Percentiles rank a stretch among this genome's conserved stretches.
phyloP scores from a whole-genome alignment of 768 basidiomycete genomes.

The Pulveroboletus ravenelii region DNA sequence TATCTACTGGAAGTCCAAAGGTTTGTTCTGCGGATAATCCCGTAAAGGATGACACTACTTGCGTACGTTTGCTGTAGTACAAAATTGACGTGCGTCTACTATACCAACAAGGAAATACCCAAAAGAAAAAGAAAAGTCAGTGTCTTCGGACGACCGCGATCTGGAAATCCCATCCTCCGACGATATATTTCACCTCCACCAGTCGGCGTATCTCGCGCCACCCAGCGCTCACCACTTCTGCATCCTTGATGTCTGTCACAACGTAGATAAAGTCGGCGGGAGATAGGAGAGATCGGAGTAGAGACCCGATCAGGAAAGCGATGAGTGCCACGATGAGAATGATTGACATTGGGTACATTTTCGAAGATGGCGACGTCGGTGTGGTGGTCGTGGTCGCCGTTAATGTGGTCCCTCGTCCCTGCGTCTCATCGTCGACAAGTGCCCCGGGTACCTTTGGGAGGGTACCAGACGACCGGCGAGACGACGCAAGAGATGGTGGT shows the following conservation, averaged over 20 bases:
- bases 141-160: constrained; percentile 78
- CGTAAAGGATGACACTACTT: background rate
- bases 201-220: constrained; percentile 87
- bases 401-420: background rate
- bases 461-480: constrained; percentile 22
- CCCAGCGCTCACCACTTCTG: constrained; percentile 46
- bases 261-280: constrained; percentile 91
- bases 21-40: too few relatives aligned
- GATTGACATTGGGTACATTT: constrained; percentile 43
- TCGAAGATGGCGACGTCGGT: constrained; percentile 2
- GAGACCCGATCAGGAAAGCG: constrained; percentile 86
- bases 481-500: constrained; percentile 18
- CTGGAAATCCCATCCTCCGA: constrained; percentile 86
- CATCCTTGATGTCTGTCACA: constrained; percentile 52
- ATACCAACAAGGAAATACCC: background rate
- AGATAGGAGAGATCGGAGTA: constrained; percentile 81
- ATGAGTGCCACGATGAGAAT: constrained; percentile 78
- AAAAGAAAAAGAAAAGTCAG: constrained; percentile 22
- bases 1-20: too few relatives aligned
- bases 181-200: constrained; percentile 74
- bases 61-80: constrained; percentile 8
- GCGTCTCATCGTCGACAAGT: constrained; percentile 20
- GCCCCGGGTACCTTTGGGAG: constrained; percentile 36
- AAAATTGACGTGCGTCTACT: constrained; percentile 7
- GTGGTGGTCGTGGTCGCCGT: constrained; percentile 2